phyloP scores from a whole-genome alignment of 495 filamentous ascomycete species.

The Cladorrhinum samala region DNA sequence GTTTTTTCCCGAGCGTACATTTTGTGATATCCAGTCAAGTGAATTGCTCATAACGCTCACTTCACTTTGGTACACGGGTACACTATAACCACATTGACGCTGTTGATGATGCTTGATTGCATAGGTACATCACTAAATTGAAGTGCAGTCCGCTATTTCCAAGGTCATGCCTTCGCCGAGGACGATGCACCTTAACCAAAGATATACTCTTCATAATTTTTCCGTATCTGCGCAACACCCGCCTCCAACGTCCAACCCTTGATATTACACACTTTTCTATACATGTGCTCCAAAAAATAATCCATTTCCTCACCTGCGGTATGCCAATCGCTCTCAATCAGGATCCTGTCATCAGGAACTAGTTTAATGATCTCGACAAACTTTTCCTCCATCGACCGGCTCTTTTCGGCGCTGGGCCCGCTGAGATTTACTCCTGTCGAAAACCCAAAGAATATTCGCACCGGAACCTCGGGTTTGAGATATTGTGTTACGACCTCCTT shows the following conservation, averaged over 20 bases:
- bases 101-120: too few relatives aligned
- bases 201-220: constrained; percentile 77
- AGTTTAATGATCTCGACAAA: constrained; percentile 60
- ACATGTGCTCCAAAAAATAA: constrained; percentile 62
- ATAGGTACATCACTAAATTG: too few relatives aligned
- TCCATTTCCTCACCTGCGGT: constrained; percentile 82
- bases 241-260: constrained; percentile 72
- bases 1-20: too few relatives aligned
- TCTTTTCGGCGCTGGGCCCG: constrained; percentile 32
- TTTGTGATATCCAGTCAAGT: too few relatives aligned
- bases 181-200: constrained; percentile 63
- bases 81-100: too few relatives aligned
- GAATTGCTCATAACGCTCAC: too few relatives aligned
- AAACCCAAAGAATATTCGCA: constrained; percentile 81
- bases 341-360: constrained; percentile 68
- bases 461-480: constrained; percentile 64
- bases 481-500: constrained; percentile 72
- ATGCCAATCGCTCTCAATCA: constrained; percentile 90
- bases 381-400: constrained; percentile 14
- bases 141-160: background rate
- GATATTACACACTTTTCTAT: constrained; percentile 63
- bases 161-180: too few relatives aligned
- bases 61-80: too few relatives aligned
- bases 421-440: constrained; percentile 77
- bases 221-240: constrained; percentile 60